These are phyloP conservation scores for Eucalyptus urophylla DNA, from an alignment of 345 rosid species.

Conservation along the genomic window DNA sequence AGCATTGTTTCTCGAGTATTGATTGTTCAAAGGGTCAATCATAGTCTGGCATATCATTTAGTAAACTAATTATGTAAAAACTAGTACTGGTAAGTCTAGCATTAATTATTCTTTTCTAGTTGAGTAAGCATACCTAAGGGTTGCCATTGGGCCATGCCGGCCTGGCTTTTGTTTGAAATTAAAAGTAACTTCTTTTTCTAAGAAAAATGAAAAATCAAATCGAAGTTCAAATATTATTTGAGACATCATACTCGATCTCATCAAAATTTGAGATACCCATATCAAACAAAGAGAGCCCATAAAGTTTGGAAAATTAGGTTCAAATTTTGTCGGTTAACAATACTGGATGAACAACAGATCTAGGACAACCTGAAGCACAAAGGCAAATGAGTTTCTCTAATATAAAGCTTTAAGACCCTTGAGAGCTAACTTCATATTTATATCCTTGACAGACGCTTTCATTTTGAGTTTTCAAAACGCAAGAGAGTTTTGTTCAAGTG, in stretches of 20 bases:
- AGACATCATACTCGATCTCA: neutral
- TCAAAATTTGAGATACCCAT: neutral
- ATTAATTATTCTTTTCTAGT: neutral
- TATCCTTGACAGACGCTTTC: neutral
- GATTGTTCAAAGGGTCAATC: too few species aligned
- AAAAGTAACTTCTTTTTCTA: neutral
- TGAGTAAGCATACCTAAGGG: neutral
- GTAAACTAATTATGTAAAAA: too few species aligned
- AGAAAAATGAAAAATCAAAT: neutral
- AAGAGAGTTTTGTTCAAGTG: neutral
- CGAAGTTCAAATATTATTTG: neutral
- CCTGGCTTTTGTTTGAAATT: neutral
- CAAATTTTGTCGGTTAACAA: neutral
- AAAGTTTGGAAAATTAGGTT: neutral
- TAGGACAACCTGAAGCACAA: neutral
- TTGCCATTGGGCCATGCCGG: neutral
- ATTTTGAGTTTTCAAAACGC: neutral
- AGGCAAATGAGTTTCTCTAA: neutral
- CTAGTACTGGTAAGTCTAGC: too few species aligned
- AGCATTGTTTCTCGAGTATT: too few species aligned
- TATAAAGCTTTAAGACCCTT: neutral
- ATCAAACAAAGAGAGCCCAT: too few species aligned
- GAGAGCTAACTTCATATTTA: neutral
- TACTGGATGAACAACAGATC: neutral
- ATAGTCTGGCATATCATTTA: too few species aligned